Evolutionary conservation across 1,284 basidiomycete genomes (phyloP).

Genomic region (Cutaneotrichosporon sp.): DNA sequence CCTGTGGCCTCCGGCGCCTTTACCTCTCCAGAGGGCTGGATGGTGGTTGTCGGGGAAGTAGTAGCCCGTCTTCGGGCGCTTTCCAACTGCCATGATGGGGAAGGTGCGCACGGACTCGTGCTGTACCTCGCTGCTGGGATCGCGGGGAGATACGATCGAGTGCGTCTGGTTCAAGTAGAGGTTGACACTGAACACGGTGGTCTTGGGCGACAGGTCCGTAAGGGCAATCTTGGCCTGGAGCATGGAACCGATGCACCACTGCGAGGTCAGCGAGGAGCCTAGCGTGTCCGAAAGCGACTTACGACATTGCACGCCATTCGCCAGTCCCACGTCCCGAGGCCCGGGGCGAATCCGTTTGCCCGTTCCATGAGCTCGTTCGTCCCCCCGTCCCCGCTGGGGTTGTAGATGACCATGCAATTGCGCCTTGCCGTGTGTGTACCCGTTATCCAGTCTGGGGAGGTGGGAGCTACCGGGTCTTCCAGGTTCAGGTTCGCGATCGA

Average conservation of each 20-base stretch:
- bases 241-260: slow-evolving; percentile 36
- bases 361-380: slow-evolving; percentile 21
- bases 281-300: no score
- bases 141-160: slow-evolving; percentile 28
- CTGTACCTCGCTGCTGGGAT: slow-evolving; percentile 14
- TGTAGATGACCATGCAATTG: slow-evolving; percentile 25
- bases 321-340: slow-evolving; percentile 27
- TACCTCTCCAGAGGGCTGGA: slow-evolving; percentile 28
- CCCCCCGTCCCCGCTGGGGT: slow-evolving; percentile 22
- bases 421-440: slow-evolving; percentile 17
- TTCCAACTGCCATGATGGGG: slow-evolving; percentile 16
- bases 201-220: slow-evolving; percentile 19
- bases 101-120: slow-evolving; percentile 12
- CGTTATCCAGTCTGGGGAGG: slow-evolving; percentile 26
- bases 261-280: neutral
- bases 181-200: slow-evolving; percentile 32
- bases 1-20: slow-evolving; percentile 1
- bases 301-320: slow-evolving; percentile 29
- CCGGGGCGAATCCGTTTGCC: slow-evolving; percentile 19
- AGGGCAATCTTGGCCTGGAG: slow-evolving; percentile 20
- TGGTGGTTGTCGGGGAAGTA: slow-evolving; percentile 15
- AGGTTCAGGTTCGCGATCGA: neutral
- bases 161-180: slow-evolving; percentile 31
- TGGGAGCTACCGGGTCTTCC: neutral
- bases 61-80: slow-evolving; percentile 11